Evolutionary conservation across 2,329 filamentous ascomycete genomes (phyloP).

Genomic region (Diaporthe ilicicola): DNA sequence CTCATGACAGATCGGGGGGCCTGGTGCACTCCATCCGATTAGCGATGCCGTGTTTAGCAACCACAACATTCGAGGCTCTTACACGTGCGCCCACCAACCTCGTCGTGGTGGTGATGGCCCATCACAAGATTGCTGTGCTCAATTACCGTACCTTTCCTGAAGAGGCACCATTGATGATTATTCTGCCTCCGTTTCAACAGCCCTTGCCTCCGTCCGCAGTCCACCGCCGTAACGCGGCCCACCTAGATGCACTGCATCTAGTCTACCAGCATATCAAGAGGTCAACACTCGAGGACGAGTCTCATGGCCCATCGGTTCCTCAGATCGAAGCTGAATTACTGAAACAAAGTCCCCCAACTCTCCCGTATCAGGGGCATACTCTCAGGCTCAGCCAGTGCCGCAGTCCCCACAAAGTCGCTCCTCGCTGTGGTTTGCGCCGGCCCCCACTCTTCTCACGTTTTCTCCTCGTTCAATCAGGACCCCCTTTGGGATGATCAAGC

Average conservation of each 20-base stretch:
- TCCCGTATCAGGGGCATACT: background rate
- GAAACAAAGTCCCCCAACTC: conserved; percentile 24
- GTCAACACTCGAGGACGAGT: background rate
- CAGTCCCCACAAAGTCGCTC: conserved; percentile 26
- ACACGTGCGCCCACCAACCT: conserved; percentile 9
- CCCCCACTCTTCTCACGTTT: conserved; percentile 19
- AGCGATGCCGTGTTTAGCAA: conserved; percentile 5
- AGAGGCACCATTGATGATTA: background rate
- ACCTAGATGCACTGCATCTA: background rate
- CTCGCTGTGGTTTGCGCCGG: conserved; percentile 27
- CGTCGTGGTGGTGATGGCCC: background rate
- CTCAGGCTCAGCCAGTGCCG: conserved; percentile 19
- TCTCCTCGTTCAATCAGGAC: background rate
- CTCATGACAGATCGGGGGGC: conserved; percentile 6
- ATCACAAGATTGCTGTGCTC: background rate
- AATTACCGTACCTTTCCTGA: conserved; percentile 2
- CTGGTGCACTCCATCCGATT: conserved; percentile 12
- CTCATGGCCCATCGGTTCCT: background rate
- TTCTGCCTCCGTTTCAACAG: background rate
- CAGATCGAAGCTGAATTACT: conserved; percentile 27
- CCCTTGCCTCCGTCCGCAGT: background rate
- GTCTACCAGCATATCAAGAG: background rate
- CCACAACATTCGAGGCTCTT: background rate
- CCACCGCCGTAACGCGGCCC: background rate
- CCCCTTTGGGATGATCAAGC: conserved; percentile 4